Base-by-base conservation (phyloP, 345 rosid species). In the Aquilaria malaccensis region DNA sequence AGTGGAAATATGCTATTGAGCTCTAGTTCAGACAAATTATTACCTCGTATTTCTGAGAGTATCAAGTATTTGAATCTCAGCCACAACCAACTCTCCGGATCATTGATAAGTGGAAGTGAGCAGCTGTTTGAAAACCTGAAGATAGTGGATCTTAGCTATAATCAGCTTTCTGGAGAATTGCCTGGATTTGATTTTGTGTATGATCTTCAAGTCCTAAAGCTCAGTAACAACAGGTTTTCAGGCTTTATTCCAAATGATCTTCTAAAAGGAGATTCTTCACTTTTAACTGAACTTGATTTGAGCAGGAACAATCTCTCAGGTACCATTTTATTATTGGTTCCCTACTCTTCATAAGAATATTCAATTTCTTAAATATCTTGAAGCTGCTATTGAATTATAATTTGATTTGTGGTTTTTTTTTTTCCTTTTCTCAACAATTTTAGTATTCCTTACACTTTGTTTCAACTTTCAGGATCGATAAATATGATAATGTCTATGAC, bases 271-370 rank as follows among this genome's bases (percentile, higher is more conserved):
- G 99, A 94, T 81, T 83, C 99, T 32, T 68, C 81, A 61, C 85
- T 84, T 64, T 72, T 94, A 61, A 83, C 81, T 30, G 90, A 85
- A 62, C 68, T 94, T 50, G 99, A 90, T 76, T 81, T 94, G 74
- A 94, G 99, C 68, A 83, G 77, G 73, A 94, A 94, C 78, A 94
- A 86, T 80, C 96, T 94, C 72, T 80, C 97, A 83, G 97, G 99
- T 88, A 75, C 22, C 50, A 50, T 59, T 56, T 15, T 46, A 52
- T 65, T 33, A 13, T 6, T 11, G 66, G 29, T 77, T 30, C 33
- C 62, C 62, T 59, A 45, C 33, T 52, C 37, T 66, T 55, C 52
- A 58, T 11, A 45, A 2, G 41, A 13, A 47, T 61, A 13, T 53
- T 62, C 31, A 3, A 45, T 15, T 32, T 15, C 13, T 50, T 61